A percentile compares a stretch with the other conserved stretches of the same genome.
Conservation (phyloP, 2,329 filamentous ascomycete genomes). For the Penicillium sp. region DNA sequence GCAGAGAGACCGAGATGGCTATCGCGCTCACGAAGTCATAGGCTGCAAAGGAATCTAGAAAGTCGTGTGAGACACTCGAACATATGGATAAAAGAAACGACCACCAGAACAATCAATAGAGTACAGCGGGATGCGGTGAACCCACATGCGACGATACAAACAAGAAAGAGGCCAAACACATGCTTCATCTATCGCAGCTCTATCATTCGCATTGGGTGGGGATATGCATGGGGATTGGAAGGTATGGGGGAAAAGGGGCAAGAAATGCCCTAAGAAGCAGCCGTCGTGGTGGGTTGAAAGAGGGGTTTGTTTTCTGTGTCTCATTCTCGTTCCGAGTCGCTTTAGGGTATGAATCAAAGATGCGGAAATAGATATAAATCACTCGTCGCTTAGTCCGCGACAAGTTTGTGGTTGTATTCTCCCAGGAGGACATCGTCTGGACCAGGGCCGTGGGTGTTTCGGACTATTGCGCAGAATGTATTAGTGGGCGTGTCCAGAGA, state of each 20-base stretch:
- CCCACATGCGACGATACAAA: not conserved
- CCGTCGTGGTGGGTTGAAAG: not conserved
- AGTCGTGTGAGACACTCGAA: not conserved
- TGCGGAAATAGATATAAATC: constrained; percentile 4
- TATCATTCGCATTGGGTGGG: constrained; percentile 1
- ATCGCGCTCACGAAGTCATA: not conserved
- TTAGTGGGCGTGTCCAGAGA: constrained; percentile 15
- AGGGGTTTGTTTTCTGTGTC: constrained; percentile 17
- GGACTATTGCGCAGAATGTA: constrained; percentile 38
- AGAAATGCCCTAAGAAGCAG: not conserved
- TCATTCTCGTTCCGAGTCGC: constrained; percentile 17
- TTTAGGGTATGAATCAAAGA: constrained; percentile 6
- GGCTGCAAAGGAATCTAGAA: not conserved
- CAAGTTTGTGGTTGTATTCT: constrained; percentile 65
- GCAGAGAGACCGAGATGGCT: not conserved
- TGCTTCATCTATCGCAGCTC: constrained; percentile 4
- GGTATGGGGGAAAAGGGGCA: not conserved
- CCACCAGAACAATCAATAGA: constrained; percentile 5
- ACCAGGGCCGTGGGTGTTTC: constrained; percentile 53
- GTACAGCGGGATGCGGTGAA: constrained; percentile 1
- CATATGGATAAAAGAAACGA: not conserved
- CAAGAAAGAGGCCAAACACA: not conserved
- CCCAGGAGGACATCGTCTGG: constrained; percentile 71
- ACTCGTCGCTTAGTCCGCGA: constrained; percentile 50
- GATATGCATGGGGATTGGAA: not conserved